Base-by-base conservation (phyloP, 768 basidiomycete genomes). In the Lactarius sanguifluus region DNA sequence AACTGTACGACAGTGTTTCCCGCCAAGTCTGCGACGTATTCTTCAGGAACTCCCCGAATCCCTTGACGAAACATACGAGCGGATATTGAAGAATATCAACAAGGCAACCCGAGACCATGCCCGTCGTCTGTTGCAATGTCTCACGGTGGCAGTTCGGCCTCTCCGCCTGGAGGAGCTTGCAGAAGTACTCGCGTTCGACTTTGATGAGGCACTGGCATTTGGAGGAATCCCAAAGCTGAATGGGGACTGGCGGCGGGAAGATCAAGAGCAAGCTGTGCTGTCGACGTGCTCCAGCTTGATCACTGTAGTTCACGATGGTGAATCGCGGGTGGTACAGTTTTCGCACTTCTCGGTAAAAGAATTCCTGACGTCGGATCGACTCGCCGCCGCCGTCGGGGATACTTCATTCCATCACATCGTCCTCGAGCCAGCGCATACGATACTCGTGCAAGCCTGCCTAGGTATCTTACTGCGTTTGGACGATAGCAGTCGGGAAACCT, bases 51-150 rank as follows among this genome's bases (percentile, higher is more conserved):
- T 58, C 1, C 57, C 57, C 23, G 23, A 58, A 23, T 36, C 57
- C 23, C 57, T 58, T 7, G 32, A 58, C 57, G 57, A 58, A n/a
- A 58, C 57, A 1, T 58, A 58, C 57, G 57, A 58, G 34, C 34
- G 3, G 16, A 57, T 36, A n/a, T 13, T 57, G 56, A 30, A 36
- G 32, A 20, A 23, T 36, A 40, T 58, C 57, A 10, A 16, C 30
- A 56, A 15, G 36, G n/a, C 38, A 13, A 58, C 23, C 18, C 55
- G 55, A 56, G 55, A 0, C 4, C 28, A 56, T 23, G 55, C 55
- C 9, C 55, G 12, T 30, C 55, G 55, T 18, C 55, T 56, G 18
- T 20, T 56, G 9, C 55, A 56, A 56, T 56, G 55, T 13, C 30
- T 58, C 23, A 5, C n/a, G 8, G 57, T 36, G 7, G 57, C 57